Evolutionary conservation across 2,329 filamentous ascomycete species (phyloP), one percentile per base, ranked within the genome.

Genomic region (Botrytis paeoniae): DNA sequence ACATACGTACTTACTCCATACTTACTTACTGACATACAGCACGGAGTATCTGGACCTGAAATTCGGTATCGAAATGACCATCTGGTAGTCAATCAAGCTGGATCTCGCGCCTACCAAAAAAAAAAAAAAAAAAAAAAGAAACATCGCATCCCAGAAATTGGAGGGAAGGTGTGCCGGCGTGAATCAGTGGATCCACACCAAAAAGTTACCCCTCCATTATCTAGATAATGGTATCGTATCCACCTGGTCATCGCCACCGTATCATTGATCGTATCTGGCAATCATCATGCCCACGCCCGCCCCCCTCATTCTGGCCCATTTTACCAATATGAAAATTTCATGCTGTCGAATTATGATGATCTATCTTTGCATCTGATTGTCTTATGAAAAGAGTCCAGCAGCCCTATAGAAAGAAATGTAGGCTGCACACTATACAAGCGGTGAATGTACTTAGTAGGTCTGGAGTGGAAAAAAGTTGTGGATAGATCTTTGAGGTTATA

Each of bases 141-240:
- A 20, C 22, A 25, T 65, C 32, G 35, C 63, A n/a, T 18, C 32
- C 63, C 6, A n/a, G 37, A 51, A 37, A 16, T 37, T 51, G 29
- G 29, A 29, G 60, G 35, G 12, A 62, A 41, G 60, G 37, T 29
- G 63, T 32, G 43, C 29, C 43, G 43, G 63, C 43, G 37, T 12
- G 43, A n/a, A 37, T 29, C 16, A n/a, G 43, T 65, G 43, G 51
- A 65, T 65, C 63, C 63, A 65, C 63, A 65, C 41, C 25, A 37
- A 35, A 37, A 35, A 51, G 51, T 20, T 48, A 65, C 63, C 41
- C 63, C 63, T 65, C 63, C 63, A 65, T 65, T 22, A 45, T 45
- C 62, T 14, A 45, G 39, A 37, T 41, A 39, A 20, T 29, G 35
- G 37, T 57, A 63, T 63, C 60, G 60, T 63, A 63, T 63, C 59